A percentile compares a stretch with the other conserved stretches of the same genome.
These are phyloP conservation scores for Fusarium temperatum DNA, from an alignment of 2,329 filamentous ascomycete species.

Conservation along the genomic window DNA sequence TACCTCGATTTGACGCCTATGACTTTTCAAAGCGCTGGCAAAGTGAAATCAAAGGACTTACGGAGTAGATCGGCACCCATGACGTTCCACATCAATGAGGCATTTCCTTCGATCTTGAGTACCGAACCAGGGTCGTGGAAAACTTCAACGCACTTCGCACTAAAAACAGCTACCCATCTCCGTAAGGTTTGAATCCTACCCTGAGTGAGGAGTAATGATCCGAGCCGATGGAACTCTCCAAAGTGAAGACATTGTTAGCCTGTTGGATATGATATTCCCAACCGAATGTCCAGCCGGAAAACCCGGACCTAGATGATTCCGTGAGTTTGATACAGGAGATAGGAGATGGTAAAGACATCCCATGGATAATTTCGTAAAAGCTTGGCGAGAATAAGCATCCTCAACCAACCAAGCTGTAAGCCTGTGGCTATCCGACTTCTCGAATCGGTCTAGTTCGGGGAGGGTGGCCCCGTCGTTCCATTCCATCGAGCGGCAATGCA, in stretches of 20 bases:
- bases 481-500: conserved; percentile 30
- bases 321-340: neutral
- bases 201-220: conserved; percentile 1
- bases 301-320: neutral
- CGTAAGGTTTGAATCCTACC: conserved; percentile 14
- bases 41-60: conserved; percentile 30
- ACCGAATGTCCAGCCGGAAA: conserved; percentile 12
- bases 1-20: neutral
- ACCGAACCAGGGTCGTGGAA: conserved; percentile 16
- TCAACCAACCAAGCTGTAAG: neutral
- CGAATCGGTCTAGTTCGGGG: conserved; percentile 7
- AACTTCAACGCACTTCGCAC: conserved; percentile 7
- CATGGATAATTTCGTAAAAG: conserved; percentile 11
- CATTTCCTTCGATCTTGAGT: conserved; percentile 26
- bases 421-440: neutral
- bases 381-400: conserved; percentile 11
- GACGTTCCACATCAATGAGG: conserved; percentile 25
- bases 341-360: conserved; percentile 2
- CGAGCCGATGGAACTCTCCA: neutral
- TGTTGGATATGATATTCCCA: neutral
- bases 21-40: neutral
- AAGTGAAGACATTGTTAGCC: neutral
- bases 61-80: conserved; percentile 14
- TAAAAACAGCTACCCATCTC: conserved; percentile 12
- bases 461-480: conserved; percentile 24